Conservation (phyloP, 2,329 filamentous ascomycete species). For the Pseudocercospora eumusae region DNA sequence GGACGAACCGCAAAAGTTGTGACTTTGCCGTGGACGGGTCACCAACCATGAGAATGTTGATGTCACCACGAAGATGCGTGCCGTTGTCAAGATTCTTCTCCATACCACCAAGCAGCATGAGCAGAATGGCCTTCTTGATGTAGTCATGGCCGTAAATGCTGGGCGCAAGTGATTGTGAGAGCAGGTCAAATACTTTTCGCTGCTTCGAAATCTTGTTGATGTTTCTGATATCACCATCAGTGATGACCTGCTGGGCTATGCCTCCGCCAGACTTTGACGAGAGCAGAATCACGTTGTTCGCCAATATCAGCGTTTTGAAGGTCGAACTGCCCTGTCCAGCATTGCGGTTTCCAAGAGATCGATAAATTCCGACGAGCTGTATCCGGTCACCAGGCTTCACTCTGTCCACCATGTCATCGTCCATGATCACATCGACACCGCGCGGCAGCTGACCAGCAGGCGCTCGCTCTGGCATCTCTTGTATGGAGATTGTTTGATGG, state of each 20-base stretch:
- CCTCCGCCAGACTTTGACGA: constrained; percentile 96
- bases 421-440: constrained; percentile 92
- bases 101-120: constrained; percentile 93
- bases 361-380: constrained; percentile 93
- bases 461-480: constrained; percentile 97
- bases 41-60: constrained; percentile 99
- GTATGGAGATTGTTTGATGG: constrained; percentile 96
- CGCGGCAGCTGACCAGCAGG: constrained; percentile 93
- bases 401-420: constrained; percentile 92
- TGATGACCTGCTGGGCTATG: constrained; percentile 87
- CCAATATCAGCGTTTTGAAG: constrained; percentile 90
- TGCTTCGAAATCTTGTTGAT: constrained; percentile 98
- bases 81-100: constrained; percentile 99
- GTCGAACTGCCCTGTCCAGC: constrained; percentile 85
- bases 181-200: constrained; percentile 85
- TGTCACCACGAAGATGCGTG: constrained; percentile 95
- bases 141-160: constrained; percentile 97
- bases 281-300: constrained; percentile 91
- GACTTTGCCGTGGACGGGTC: constrained; percentile 98
- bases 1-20: constrained; percentile 92
- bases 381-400: constrained; percentile 96
- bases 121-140: constrained; percentile 94
- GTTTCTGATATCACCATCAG: constrained; percentile 94
- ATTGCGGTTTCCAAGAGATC: constrained; percentile 92
- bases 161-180: constrained; percentile 91